A percentile compares a stretch with the other conserved stretches of the same genome.
Evolutionary conservation across 176 grass and related monocot species (phyloP).

Genomic region (Dactylis glomerata): DNA sequence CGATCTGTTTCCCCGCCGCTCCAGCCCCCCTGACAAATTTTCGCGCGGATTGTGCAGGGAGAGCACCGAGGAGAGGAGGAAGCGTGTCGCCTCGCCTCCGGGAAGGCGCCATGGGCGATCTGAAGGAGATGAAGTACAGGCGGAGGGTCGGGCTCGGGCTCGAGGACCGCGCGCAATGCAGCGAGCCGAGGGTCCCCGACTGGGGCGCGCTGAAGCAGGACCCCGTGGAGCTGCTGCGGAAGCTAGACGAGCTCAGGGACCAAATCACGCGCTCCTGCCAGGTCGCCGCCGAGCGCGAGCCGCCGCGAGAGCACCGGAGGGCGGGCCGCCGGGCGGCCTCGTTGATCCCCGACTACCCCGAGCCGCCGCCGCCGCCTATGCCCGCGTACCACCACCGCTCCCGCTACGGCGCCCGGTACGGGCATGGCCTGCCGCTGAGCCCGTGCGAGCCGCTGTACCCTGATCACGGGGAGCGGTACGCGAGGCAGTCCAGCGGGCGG

Average conservation of each 20-base stretch:
- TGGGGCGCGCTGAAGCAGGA: constrained; percentile 58
- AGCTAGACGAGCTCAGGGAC: constrained; percentile 88
- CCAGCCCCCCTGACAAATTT: neutral
- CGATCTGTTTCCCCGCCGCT: neutral
- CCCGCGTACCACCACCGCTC: constrained; percentile 49
- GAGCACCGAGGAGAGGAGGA: neutral
- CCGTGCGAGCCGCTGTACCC: constrained; percentile 25
- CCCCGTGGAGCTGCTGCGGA: constrained; percentile 67
- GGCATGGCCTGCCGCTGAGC: constrained; percentile 38
- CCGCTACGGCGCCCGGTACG: constrained; percentile 25
- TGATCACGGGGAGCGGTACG: constrained; percentile 34
- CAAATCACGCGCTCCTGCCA: constrained; percentile 72
- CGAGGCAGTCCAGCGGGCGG: constrained; percentile 30
- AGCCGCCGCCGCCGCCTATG: constrained; percentile 3
- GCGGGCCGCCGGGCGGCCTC: constrained; percentile 29
- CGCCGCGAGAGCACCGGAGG: constrained; percentile 35
- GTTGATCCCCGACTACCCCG: constrained; percentile 33
- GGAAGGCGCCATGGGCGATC: constrained; percentile 52
- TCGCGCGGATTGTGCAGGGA: neutral
- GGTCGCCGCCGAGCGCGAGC: constrained; percentile 30
- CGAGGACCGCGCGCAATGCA: constrained; percentile 42
- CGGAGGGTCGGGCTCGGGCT: constrained; percentile 38
- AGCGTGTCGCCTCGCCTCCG: constrained; percentile 14
- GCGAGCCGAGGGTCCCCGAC: constrained; percentile 42
- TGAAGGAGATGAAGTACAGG: constrained; percentile 69